A percentile compares a stretch with the other conserved stretches of the same genome.
These are phyloP conservation scores for Takakia lepidozioides DNA, from an alignment of 225 moss, liverwort and hornwort genomes.

Conservation along the genomic window DNA sequence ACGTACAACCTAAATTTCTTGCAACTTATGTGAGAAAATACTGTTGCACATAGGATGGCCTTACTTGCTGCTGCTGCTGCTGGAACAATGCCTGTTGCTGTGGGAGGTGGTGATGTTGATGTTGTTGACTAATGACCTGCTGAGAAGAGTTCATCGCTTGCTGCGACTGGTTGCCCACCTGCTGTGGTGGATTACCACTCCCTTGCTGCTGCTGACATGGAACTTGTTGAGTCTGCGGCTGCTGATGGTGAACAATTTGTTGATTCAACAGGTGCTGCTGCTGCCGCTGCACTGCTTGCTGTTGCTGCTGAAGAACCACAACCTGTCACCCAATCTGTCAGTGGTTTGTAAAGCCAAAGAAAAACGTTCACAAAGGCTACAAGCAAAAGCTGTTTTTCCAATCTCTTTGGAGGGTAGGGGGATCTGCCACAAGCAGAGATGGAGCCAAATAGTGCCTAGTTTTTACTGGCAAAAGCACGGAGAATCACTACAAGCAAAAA, in stretches of 20 bases:
- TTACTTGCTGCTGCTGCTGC: neutral
- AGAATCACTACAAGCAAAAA: too few species aligned
- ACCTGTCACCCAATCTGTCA: slow-evolving; percentile 4
- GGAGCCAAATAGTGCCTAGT: neutral
- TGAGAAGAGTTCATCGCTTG: too few species aligned
- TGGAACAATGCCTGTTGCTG: neutral
- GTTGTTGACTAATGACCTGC: slow-evolving; percentile 16
- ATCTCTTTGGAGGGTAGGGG: neutral
- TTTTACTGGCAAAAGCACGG: too few species aligned
- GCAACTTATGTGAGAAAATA: too few species aligned
- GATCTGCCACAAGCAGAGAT: neutral
- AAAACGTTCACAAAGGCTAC: too few species aligned
- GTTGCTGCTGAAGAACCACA: slow-evolving; percentile 22
- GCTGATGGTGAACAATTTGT: slow-evolving; percentile 25
- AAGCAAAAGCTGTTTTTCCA: neutral
- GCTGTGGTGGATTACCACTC: slow-evolving; percentile 46
- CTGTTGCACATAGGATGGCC: neutral
- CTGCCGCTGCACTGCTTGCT: slow-evolving; percentile 11
- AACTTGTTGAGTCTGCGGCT: slow-evolving; percentile 32
- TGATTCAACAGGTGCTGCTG: slow-evolving; percentile 39
- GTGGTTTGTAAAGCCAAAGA: too few species aligned
- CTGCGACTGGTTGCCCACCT: slow-evolving; percentile 45
- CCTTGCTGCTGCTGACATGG: slow-evolving; percentile 54
- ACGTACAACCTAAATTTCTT: too few species aligned
- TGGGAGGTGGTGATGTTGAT: neutral